These are phyloP conservation scores for Vitis hybrid DNA, from an alignment of 177 flowering plant species.

Conservation along the genomic window DNA sequence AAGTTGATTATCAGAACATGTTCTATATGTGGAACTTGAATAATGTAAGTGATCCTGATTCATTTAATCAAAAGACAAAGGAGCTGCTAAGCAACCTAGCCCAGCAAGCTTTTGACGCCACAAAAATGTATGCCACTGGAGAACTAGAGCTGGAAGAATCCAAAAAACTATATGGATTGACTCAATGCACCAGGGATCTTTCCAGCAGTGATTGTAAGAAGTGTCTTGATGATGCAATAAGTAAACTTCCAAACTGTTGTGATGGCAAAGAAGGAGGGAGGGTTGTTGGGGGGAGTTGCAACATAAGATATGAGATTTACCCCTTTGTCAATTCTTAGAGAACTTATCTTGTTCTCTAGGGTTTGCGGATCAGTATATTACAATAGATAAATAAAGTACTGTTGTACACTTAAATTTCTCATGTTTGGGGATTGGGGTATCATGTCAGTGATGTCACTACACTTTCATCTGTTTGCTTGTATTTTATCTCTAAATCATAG, in stretches of 20 bases:
- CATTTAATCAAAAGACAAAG: conserved; percentile 20
- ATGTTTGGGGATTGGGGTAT: too few species aligned
- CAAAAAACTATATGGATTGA: conserved; percentile 35
- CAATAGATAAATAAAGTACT: too few species aligned
- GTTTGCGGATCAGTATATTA: neutral
- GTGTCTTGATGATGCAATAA: conserved; percentile 28
- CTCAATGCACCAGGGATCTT: conserved; percentile 48
- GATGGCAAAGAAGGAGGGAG: conserved; percentile 34
- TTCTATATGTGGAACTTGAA: too few species aligned
- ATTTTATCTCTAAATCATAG: too few species aligned
- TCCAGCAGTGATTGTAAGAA: conserved; percentile 20
- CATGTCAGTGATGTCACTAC: too few species aligned
- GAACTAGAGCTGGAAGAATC: conserved; percentile 4
- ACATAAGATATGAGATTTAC: conserved; percentile 37
- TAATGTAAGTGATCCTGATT: neutral
- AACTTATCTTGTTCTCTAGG: too few species aligned
- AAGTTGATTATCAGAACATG: too few species aligned
- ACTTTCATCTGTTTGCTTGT: too few species aligned
- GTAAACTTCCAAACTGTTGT: conserved; percentile 33
- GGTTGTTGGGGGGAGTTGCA: conserved; percentile 36
- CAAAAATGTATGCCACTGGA: conserved; percentile 28
- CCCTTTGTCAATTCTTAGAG: conserved; percentile 14
- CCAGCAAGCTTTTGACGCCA: conserved; percentile 5
- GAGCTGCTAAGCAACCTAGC: conserved; percentile 26
- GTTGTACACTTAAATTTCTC: too few species aligned